These are phyloP conservation scores for Ganoderma sinense DNA, from an alignment of 1,284 basidiomycete genomes.

Conservation along the genomic window DNA sequence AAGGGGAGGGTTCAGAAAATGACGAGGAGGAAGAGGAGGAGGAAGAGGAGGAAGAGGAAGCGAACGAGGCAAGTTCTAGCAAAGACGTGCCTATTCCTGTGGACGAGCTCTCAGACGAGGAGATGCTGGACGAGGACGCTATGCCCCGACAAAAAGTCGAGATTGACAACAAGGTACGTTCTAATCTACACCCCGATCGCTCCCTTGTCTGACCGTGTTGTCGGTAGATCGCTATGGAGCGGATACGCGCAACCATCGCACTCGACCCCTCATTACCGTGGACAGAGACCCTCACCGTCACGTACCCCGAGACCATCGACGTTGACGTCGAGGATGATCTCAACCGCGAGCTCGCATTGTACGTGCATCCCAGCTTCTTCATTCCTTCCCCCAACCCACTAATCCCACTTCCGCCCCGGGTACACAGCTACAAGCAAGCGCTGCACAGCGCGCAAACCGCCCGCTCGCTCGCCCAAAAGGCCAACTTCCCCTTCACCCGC, in stretches of 20 bases:
- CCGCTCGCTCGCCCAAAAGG: slow-evolving; percentile 75
- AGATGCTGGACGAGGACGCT: slow-evolving; percentile 79
- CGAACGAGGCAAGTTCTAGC: slow-evolving; percentile 36
- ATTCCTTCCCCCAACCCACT: neutral
- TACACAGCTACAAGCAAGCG: slow-evolving; percentile 94
- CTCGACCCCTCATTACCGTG: slow-evolving; percentile 82
- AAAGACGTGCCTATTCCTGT: slow-evolving; percentile 57
- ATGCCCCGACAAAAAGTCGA: slow-evolving; percentile 84
- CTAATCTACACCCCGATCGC: neutral
- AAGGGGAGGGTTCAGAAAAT: slow-evolving; percentile 23
- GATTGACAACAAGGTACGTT: slow-evolving; percentile 80
- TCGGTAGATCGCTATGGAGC: slow-evolving; percentile 77
- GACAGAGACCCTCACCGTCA: slow-evolving; percentile 85
- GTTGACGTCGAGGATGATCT: slow-evolving; percentile 90
- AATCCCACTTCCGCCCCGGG: neutral
- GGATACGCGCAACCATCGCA: slow-evolving; percentile 82
- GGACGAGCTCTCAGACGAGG: slow-evolving; percentile 64
- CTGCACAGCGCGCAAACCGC: slow-evolving; percentile 84
- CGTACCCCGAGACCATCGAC: slow-evolving; percentile 78
- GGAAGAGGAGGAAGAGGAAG: slow-evolving; percentile 38
- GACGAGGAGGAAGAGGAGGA: slow-evolving; percentile 37
- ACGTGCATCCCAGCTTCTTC: slow-evolving; percentile 42
- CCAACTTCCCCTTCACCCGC: slow-evolving; percentile 89
- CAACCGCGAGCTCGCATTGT: slow-evolving; percentile 95
- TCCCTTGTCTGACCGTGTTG: neutral